Evolutionary conservation across 1,284 basidiomycete genomes (phyloP), one percentile per base, ranked within the genome.

Genomic region (Apiotrichum veenhuisii): DNA sequence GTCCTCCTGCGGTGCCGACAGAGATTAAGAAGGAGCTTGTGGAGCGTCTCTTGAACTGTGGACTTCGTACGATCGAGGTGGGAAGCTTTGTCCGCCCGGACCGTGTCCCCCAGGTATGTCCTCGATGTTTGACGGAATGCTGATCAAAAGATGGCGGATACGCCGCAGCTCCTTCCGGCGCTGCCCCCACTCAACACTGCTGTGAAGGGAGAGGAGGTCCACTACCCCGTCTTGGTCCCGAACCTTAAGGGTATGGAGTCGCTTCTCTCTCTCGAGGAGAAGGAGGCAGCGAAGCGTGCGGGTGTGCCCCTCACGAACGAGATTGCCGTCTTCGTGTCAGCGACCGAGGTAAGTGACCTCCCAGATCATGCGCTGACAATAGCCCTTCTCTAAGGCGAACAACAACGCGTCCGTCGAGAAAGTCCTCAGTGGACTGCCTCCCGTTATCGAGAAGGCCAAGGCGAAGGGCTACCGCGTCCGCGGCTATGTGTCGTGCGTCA

Each of bases 21-120:
- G 80, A 83, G 14, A 79, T 87, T 62, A 96, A 95, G 75, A 83
- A 87, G 42, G 87, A 89, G 64, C 82, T 98, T 47, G 86, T 98
- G 60, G 83, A 88, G 58, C 78, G 86, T 15, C 83, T 97, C 5
- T 84, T 83, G 7, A 71, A 77, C 11, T 85, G 88, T 3, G 94
- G 94, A 0, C 74, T 87, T 61, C 80, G 79, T 54, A 84, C 80
- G 54, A 87, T 98, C 62, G 94, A 98, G 77, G 84, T 86, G 0
- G 94, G 94, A 7, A 89, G 89, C 68, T 96, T 96, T 70, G 93
- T 97, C 54, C 89, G 89, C 72, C 87, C 88, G 0, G 92, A 91
- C 74, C 93, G 91, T 88, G 89, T 96, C 18, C 92, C 91, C 0
- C 89, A 93, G 82, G 90, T 87, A 61, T 58, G 84, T 78, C n/a